Percentiles rank a stretch among this genome's conserved stretches.
Conservation (phyloP, 495 filamentous ascomycete genomes). For the Penicillium soppii region DNA sequence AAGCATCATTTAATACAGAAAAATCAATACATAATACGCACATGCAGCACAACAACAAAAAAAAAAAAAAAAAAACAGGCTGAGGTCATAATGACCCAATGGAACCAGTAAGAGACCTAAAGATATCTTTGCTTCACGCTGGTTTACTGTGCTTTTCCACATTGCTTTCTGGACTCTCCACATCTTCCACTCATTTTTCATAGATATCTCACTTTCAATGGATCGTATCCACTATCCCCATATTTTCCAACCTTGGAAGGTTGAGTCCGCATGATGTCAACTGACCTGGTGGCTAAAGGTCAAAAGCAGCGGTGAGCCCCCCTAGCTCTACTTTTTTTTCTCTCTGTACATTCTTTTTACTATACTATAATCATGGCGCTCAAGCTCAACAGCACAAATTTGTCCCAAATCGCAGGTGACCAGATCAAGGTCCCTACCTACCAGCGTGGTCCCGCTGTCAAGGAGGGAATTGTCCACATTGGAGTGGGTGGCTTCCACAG, state of each 20-base stretch:
- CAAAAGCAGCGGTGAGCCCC: not conserved
- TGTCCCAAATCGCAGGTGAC: slow-evolving; percentile 36
- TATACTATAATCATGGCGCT: slow-evolving; percentile 6
- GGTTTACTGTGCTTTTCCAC: not conserved
- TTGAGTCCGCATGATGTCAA: not conserved
- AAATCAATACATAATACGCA: not conserved
- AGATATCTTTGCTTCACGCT: not conserved
- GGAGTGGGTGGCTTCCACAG: slow-evolving; percentile 52
- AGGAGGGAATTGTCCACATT: slow-evolving; percentile 51
- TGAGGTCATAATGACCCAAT: not conserved
- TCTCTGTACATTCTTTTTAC: not conserved
- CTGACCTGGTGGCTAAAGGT: not conserved
- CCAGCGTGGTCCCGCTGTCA: slow-evolving; percentile 37
- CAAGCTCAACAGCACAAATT: slow-evolving; percentile 41
- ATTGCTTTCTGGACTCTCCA: not conserved
- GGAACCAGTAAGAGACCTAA: no score
- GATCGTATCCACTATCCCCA: not conserved
- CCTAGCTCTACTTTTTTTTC: not conserved
- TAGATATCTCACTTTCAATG: not conserved
- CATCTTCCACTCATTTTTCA: not conserved
- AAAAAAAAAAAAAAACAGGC: not conserved
- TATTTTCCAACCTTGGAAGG: not conserved
- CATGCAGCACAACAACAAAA: no score
- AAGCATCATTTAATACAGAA: no score
- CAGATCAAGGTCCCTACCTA: slow-evolving; percentile 37